A percentile compares a stretch with the other conserved stretches of the same genome.
Evolutionary conservation across 768 basidiomycete species (phyloP).

Genomic region (Amyloporia xantha): DNA sequence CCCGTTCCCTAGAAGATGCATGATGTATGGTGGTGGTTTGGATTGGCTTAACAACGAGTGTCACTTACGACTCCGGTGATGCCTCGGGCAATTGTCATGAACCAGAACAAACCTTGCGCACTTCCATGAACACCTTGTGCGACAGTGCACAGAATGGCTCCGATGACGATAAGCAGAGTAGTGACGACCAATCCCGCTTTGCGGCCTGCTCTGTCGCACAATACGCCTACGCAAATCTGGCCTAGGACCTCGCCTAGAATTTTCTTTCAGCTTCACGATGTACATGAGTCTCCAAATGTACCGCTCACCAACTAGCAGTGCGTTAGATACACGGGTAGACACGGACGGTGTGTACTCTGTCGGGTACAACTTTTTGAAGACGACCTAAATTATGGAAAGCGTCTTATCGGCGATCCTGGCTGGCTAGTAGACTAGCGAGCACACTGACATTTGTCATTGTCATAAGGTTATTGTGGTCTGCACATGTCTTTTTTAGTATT

Average conservation of each 20-base stretch:
- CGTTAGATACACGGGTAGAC: slow-evolving; percentile 65
- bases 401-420: too few species aligned
- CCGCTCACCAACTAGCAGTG: slow-evolving; percentile 56
- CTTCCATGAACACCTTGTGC: slow-evolving; percentile 57
- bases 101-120: slow-evolving; percentile 64
- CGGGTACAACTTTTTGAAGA: slow-evolving; percentile 60
- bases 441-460: slow-evolving; percentile 59
- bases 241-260: slow-evolving; percentile 48
- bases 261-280: background rate
- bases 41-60: too few species aligned
- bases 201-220: slow-evolving; percentile 68
- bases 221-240: slow-evolving; percentile 53
- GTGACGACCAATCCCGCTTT: slow-evolving; percentile 70
- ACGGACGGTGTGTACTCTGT: slow-evolving; percentile 50
- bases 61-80: slow-evolving; percentile 55
- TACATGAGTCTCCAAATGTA: background rate
- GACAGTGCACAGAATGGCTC: slow-evolving; percentile 63
- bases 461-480: slow-evolving; percentile 68
- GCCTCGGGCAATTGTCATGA: slow-evolving; percentile 64
- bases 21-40: background rate
- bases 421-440: too few species aligned
- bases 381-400: too few species aligned
- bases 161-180: slow-evolving; percentile 62
- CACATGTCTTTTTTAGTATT: background rate
- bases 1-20: slow-evolving; percentile 48